phyloP scores from a whole-genome alignment of 2,329 filamentous ascomycete species.

The Penicillium decumbens region DNA sequence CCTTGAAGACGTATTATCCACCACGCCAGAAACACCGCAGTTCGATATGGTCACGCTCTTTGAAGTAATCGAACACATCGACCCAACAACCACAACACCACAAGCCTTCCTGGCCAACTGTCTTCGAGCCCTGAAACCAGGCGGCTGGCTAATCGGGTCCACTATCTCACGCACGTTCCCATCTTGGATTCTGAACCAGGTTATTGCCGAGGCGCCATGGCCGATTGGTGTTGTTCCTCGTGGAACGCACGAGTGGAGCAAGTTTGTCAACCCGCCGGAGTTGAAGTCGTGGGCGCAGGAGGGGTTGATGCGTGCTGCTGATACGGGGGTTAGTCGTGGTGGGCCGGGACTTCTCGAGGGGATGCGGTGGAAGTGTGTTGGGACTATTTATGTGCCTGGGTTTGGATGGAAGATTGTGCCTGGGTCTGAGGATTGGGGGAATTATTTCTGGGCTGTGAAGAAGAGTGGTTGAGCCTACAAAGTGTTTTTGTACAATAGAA shows the following conservation, averaged over 20 bases:
- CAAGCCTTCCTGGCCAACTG: slow-evolving; percentile 57
- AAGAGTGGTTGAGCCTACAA: slow-evolving; percentile 40
- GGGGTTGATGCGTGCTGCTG: slow-evolving; percentile 49
- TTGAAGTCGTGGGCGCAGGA: slow-evolving; percentile 41
- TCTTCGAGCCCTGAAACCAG: slow-evolving; percentile 68
- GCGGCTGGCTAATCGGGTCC: slow-evolving; percentile 87
- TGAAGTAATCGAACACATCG: slow-evolving; percentile 92
- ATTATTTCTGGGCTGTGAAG: slow-evolving; percentile 91
- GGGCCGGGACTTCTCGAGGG: slow-evolving; percentile 28
- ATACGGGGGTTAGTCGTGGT: slow-evolving; percentile 21
- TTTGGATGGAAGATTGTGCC: slow-evolving; percentile 80
- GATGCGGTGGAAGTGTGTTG: slow-evolving; percentile 63
- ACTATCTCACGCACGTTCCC: slow-evolving; percentile 88
- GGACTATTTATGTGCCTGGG: slow-evolving; percentile 85
- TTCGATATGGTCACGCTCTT: slow-evolving; percentile 85
- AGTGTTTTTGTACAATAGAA: not conserved
- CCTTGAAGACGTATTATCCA: slow-evolving; percentile 57
- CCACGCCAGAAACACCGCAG: slow-evolving; percentile 17
- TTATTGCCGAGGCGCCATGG: slow-evolving; percentile 79
- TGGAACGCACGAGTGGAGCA: slow-evolving; percentile 93
- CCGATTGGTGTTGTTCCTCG: slow-evolving; percentile 70
- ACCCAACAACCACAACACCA: slow-evolving; percentile 69
- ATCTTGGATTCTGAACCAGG: slow-evolving; percentile 87
- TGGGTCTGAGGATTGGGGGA: slow-evolving; percentile 80
- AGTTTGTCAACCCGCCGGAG: slow-evolving; percentile 88